Evolutionary conservation across 2,329 filamentous ascomycete species (phyloP).

Genomic region (Fusarium burgessii): DNA sequence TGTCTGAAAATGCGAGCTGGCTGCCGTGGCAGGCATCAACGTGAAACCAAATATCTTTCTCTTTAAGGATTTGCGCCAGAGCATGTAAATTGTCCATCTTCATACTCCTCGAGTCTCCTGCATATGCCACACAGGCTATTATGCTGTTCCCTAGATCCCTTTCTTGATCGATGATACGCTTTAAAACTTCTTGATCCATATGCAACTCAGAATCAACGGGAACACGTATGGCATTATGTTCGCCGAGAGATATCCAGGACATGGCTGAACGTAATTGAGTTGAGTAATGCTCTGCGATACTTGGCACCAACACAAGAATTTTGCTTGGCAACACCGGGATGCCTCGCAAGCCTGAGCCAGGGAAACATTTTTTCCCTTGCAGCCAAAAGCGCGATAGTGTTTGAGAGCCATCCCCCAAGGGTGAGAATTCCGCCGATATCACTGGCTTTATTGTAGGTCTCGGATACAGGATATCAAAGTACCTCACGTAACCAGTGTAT

Average conservation of each 20-base stretch:
- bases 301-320: not conserved
- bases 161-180: not conserved
- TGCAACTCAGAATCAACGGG: not conserved
- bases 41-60: not conserved
- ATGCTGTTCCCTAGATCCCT: accelerated
- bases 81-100: not conserved
- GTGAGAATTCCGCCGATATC: not conserved
- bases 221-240: not conserved
- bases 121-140: not conserved
- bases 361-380: not conserved
- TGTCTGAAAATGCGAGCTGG: not conserved
- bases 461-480: not conserved
- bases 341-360: not conserved
- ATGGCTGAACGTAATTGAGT: not conserved
- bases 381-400: not conserved
- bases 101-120: not conserved
- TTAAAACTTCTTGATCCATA: not conserved
- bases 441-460: not conserved
- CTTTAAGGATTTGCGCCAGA: not conserved
- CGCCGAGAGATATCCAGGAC: not conserved
- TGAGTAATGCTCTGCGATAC: not conserved
- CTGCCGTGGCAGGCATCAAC: not conserved
- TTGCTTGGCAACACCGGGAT: not conserved
- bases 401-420: not conserved
- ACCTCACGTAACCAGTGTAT: not conserved